Conservation (phyloP, 2,329 filamentous ascomycete species). For the Colletotrichum karsti region DNA sequence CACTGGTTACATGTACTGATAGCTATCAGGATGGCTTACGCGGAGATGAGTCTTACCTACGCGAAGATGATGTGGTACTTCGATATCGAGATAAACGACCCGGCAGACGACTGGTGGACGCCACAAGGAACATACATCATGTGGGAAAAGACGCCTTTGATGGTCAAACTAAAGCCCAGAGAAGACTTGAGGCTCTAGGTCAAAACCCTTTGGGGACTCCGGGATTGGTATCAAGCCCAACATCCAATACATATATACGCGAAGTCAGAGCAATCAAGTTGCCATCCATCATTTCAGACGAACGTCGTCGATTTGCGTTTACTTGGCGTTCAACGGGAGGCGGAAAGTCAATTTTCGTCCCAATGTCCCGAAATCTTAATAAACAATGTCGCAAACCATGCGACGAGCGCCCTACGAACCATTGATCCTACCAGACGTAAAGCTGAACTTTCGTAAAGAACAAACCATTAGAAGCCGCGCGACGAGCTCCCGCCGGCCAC, state of each 20-base stretch:
- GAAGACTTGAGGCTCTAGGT: neutral
- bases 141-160: conserved; percentile 12
- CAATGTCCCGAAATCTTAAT: neutral
- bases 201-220: no score
- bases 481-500: neutral
- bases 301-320: neutral
- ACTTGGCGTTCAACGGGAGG: neutral
- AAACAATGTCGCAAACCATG: neutral
- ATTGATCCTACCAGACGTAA: neutral
- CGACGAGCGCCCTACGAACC: neutral
- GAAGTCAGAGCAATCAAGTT: no score
- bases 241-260: no score
- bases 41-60: conserved; percentile 57
- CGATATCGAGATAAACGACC: conserved; percentile 47
- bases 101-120: conserved; percentile 44
- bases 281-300: no score
- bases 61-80: conserved; percentile 55
- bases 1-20: neutral
- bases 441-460: neutral
- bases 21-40: conserved; percentile 47
- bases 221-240: neutral
- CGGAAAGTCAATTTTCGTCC: neutral
- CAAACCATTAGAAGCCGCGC: neutral
- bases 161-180: neutral
- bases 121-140: conserved; percentile 4